Conservation (phyloP, 768 basidiomycete species). For the Boletellus sp. region DNA sequence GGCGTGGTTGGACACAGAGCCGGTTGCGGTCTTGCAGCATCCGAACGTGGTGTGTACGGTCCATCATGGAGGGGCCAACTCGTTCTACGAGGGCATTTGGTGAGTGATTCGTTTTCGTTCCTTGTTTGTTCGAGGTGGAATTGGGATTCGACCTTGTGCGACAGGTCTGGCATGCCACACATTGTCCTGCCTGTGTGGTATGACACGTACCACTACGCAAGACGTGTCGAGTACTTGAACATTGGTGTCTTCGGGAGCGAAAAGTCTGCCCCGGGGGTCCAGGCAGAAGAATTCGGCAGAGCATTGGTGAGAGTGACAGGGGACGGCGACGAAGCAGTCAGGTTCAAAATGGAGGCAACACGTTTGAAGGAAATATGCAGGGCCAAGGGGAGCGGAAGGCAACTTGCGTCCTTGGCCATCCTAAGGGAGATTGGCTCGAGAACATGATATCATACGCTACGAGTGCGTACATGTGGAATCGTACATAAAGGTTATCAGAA, state of each 20-base stretch:
- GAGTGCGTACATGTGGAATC: too few relatives aligned
- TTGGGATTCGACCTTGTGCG: too few relatives aligned
- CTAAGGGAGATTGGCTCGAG: neutral
- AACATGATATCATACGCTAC: neutral
- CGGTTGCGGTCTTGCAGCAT: constrained; percentile 6
- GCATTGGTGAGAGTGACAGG: constrained; percentile 5
- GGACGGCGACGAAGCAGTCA: neutral
- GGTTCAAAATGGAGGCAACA: constrained; percentile 1
- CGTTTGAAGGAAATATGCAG: neutral
- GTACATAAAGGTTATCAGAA: too few relatives aligned
- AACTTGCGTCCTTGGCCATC: neutral
- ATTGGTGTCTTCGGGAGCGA: constrained; percentile 5
- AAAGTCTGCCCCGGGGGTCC: neutral
- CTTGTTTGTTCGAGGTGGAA: neutral
- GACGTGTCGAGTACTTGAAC: constrained; percentile 1
- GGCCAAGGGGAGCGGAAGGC: constrained; percentile 3
- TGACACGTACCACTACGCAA: constrained; percentile 8
- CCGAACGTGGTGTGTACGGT: neutral
- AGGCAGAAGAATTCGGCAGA: neutral
- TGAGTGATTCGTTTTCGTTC: neutral
- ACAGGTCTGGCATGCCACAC: constrained; percentile 10
- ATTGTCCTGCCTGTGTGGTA: constrained; percentile 10
- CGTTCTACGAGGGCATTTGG: neutral
- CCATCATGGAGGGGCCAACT: constrained; percentile 3
- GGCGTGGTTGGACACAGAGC: constrained; percentile 10